A percentile compares a stretch with the other conserved stretches of the same genome.
Evolutionary conservation across 2,329 filamentous ascomycete genomes (phyloP).

Genomic region (Emmonsiellopsis sp.): DNA sequence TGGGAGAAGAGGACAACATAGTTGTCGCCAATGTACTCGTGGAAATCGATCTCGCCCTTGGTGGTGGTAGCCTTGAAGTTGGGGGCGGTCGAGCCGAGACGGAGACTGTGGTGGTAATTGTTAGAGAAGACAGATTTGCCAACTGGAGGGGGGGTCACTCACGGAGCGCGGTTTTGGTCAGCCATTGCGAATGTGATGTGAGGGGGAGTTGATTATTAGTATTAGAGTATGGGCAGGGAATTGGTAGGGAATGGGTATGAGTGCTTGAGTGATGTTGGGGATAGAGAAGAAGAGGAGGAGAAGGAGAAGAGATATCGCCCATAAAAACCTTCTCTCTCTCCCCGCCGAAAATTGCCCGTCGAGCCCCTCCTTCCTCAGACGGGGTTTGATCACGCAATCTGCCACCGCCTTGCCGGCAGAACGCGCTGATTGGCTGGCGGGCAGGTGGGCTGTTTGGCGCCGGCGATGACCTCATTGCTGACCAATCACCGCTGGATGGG

Average conservation of each 20-base stretch:
- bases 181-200: conserved; percentile 24
- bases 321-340: too few relatives aligned
- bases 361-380: conserved; percentile 3
- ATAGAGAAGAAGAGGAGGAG: neutral
- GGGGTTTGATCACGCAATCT: conserved; percentile 28
- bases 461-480: conserved; percentile 4
- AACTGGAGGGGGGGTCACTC: conserved; percentile 14
- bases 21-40: conserved; percentile 61
- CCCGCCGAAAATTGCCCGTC: neutral
- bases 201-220: conserved; percentile 1
- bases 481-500: neutral
- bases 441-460: conserved; percentile 20
- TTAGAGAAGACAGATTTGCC: too few relatives aligned
- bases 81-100: conserved; percentile 57
- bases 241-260: too few relatives aligned
- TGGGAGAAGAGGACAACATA: conserved; percentile 66
- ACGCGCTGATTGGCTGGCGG: conserved; percentile 19
- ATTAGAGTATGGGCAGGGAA: neutral
- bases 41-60: conserved; percentile 58
- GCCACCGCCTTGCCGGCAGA: conserved; percentile 21
- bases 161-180: conserved; percentile 34
- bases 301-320: neutral
- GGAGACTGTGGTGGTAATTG: conserved; percentile 37
- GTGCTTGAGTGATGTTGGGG: neutral
- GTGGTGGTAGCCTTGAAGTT: conserved; percentile 64